Conservation (phyloP, 164 flowering plant genomes). For the Paratinospora sagittata region DNA sequence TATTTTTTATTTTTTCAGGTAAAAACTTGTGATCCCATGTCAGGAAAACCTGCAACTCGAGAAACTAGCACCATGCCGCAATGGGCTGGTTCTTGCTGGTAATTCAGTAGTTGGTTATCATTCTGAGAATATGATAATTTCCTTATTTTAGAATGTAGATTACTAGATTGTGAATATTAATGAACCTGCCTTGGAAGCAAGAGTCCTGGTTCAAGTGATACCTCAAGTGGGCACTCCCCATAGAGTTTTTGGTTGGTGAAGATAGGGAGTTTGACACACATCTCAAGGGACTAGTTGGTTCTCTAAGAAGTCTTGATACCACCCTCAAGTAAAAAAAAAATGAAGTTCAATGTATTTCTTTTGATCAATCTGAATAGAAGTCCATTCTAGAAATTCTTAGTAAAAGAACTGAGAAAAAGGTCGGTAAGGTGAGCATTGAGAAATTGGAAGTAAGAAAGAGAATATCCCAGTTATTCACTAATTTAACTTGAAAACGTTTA, state of each 20-base stretch:
- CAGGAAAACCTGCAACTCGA: slow-evolving; percentile 51
- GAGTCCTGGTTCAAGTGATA: no score
- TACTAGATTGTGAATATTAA: no score
- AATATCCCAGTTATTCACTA: not conserved
- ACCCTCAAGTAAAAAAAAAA: no score
- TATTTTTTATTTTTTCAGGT: slow-evolving; percentile 43
- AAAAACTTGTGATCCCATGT: slow-evolving; percentile 52
- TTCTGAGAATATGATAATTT: not conserved
- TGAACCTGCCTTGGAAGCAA: no score
- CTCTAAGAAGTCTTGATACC: no score
- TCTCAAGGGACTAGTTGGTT: no score
- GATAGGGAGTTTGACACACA: no score
- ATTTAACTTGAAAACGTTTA: no score
- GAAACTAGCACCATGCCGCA: slow-evolving; percentile 75
- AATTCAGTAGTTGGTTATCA: slow-evolving; percentile 5
- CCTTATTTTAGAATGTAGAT: not conserved
- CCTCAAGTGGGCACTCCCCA: no score
- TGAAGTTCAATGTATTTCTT: no score
- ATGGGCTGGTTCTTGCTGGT: slow-evolving; percentile 99
- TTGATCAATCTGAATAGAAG: not conserved
- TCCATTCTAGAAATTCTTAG: not conserved
- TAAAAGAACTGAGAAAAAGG: not conserved
- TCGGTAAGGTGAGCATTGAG: not conserved
- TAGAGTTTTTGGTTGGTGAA: no score
- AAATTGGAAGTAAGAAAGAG: not conserved